Base-by-base conservation (phyloP, 441 rosid genomes). In the Omphalea diandra region DNA sequence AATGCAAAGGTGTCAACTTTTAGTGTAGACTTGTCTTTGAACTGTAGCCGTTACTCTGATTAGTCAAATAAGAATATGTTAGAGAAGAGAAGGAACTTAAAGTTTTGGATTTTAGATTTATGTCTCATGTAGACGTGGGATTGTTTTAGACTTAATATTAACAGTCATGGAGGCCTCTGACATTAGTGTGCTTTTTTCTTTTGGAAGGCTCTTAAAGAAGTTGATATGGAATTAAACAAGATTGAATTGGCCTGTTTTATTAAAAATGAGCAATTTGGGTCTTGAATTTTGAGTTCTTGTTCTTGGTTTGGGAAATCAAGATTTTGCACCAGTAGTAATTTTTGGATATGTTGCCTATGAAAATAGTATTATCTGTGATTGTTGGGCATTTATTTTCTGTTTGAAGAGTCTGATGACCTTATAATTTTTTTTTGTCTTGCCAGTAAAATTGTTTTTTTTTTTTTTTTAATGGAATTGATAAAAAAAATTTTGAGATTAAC, bases 381-480 rank as follows among this genome's bases (percentile, higher is more conserved):
- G 43, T 40, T 40, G n/a, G 43, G 43, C 43, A 31, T 31, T 5
- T 29, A 14, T 56, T 29, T 22, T 29, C 8, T 27, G 10, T 14
- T 56, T 29, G 3, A 11, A 29, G 61, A 18, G 61, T 56, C 15
- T 12, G 18, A 40, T 1, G 43, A 40, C n/a, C n/a, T n/a, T n/a
- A n/a, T n/a, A n/a, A n/a, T 0, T 56, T 17, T 55, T 33, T 54
- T 56, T 55, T 56, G 61, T 56, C 20, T 56, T 56, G 6, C 31
- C 6, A 56, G 31, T 7, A 29, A 20, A 29, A 56, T 15, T 17
- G 4, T 1, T 15, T 31, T 29, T 7, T 56, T 29, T 56, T 14
- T 56, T 56, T n/a, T n/a, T n/a, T n/a, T n/a, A n/a, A 27, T 55
- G 59, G 29, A 55, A 26, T 29, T 55, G 59, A 55, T 55, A n/a